Evolutionary conservation across 352 stramenopile species (phyloP), one percentile per base, ranked within the genome.

Genomic region (Phytophthora tubulina): DNA sequence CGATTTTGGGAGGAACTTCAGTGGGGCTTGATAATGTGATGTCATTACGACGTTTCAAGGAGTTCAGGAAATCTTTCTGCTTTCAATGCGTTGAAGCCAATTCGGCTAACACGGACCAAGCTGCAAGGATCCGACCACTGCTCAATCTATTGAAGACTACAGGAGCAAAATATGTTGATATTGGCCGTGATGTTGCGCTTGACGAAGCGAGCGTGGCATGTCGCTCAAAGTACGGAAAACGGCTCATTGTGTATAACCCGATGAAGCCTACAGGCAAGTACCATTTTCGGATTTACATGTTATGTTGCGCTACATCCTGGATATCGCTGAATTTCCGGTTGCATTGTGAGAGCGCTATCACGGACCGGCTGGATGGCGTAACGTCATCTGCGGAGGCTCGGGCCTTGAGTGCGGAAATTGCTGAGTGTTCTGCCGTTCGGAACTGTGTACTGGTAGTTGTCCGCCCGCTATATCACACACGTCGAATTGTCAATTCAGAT

Each of bases 201-300:
- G 60, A 67, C 38, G 39, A 67, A 52, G 60, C 60, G 15, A 67
- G 49, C 8, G 39, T 65, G 9, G 45, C 49, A 2, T 67, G 60
- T 15, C 49, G 49, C 2, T 59, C 60, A 4, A 50, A 51, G 30
- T 53, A 32, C 36, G 49, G 60, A 13, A 49, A 51, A 9, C 27
- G 21, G 6, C 17, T 48, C 1, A 67, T 60, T 13, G 48, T 48
- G 1, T 67, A 60, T 38, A 67, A 67, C 21, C 27, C 60, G 2
- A 53, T 53, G 36, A 67, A 67, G 15, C 60, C 49, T 11, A 54
- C 27, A 6, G 74, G 70, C 0, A 76, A 78, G 56, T 78, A 72
- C n/a, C 75, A 79, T 48, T 76, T 81, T 42, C 61, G 65, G 48
- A 52, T 81, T 8, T 79, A 79, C 61, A 64, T 68, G 56, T 27